These are phyloP conservation scores for Gossypium ekmanianum DNA, from an alignment of 345 rosid genomes.

Conservation along the genomic window DNA sequence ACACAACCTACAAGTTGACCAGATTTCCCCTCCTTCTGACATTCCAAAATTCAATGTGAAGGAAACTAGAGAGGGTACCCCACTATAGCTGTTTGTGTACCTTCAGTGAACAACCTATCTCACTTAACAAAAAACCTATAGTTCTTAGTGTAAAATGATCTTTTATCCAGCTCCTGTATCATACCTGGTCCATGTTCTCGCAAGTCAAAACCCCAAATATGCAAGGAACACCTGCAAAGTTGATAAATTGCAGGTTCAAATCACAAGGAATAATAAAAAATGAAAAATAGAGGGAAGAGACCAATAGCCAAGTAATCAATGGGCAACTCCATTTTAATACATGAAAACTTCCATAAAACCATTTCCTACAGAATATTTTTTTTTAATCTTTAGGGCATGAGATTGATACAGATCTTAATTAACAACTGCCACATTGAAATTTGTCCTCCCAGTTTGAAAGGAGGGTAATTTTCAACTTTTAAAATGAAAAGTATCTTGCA, in stretches of 20 bases:
- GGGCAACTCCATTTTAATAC: background rate
- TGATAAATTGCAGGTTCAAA: conserved; percentile 15
- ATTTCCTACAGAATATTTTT: background rate
- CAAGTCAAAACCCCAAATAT: conserved; percentile 94
- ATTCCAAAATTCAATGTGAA: background rate
- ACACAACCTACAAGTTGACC: background rate
- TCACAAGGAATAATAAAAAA: background rate
- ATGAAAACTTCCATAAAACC: background rate
- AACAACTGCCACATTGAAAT: background rate
- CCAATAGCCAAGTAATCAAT: no score
- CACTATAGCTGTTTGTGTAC: background rate
- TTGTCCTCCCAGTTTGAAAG: background rate
- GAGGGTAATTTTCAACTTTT: background rate
- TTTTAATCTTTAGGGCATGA: background rate
- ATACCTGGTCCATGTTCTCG: conserved; percentile 95
- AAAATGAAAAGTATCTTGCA: background rate
- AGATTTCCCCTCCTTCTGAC: background rate
- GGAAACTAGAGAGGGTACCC: background rate
- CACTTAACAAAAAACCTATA: background rate
- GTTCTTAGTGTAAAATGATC: conserved; percentile 6
- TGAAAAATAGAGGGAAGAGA: background rate
- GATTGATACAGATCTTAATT: background rate
- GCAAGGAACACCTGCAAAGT: conserved; percentile 80
- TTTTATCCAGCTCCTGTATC: conserved; percentile 2
- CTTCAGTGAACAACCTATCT: background rate